phyloP scores from a whole-genome alignment of 2,329 filamentous ascomycete species.

The Epichloe glyceriae region DNA sequence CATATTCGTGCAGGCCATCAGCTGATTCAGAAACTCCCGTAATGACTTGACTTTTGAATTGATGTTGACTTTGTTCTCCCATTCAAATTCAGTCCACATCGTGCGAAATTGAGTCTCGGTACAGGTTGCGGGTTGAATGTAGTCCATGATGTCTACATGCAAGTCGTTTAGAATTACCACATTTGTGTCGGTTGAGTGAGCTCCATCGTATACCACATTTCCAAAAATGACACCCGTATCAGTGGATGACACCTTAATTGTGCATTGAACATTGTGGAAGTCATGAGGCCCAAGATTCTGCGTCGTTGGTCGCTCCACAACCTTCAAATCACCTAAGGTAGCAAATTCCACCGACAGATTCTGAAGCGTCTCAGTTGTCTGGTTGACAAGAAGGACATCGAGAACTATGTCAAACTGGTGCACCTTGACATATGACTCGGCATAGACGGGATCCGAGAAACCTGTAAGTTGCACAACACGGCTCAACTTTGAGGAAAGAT shows the following conservation, averaged over 20 bases:
- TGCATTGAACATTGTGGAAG: slow-evolving; percentile 96
- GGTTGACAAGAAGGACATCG: slow-evolving; percentile 92
- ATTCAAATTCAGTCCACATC: slow-evolving; percentile 99
- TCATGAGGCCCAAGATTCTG: slow-evolving; percentile 92
- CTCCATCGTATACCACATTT: slow-evolving; percentile 93
- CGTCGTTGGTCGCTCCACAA: slow-evolving; percentile 89
- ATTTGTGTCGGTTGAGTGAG: slow-evolving; percentile 82
- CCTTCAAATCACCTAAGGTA: slow-evolving; percentile 94
- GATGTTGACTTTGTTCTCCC: slow-evolving; percentile 99
- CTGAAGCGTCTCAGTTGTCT: slow-evolving; percentile 90
- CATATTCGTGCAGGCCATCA: slow-evolving; percentile 99
- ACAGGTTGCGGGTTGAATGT: slow-evolving; percentile 93
- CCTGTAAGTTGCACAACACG: slow-evolving; percentile 94
- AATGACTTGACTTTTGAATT: slow-evolving; percentile 91
- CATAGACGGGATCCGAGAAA: slow-evolving; percentile 96
- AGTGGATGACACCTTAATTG: slow-evolving; percentile 95
- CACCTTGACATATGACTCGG: slow-evolving; percentile 97
- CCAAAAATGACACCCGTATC: slow-evolving; percentile 98
- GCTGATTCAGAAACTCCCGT: slow-evolving; percentile 79
- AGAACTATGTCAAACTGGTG: slow-evolving; percentile 98
- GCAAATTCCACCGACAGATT: slow-evolving; percentile 97
- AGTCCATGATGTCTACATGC: slow-evolving; percentile 99
- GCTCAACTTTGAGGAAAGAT: slow-evolving; percentile 86
- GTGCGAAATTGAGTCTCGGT: slow-evolving; percentile 96
- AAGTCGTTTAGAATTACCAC: slow-evolving; percentile 97